These are phyloP conservation scores for Neonectria neomacrospora DNA, from an alignment of 2,329 filamentous ascomycete species.

Conservation along the genomic window DNA sequence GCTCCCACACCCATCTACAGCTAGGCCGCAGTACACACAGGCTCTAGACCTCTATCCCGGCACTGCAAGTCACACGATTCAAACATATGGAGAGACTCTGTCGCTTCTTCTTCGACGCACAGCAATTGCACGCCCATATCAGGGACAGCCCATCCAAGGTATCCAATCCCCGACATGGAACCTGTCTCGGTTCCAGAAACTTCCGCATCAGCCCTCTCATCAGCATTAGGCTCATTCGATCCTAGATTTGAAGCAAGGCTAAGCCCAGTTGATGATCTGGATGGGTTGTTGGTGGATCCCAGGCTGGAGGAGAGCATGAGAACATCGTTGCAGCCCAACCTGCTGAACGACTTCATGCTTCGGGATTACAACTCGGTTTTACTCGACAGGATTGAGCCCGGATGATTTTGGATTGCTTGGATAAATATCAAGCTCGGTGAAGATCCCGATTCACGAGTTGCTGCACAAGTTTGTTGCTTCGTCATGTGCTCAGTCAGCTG, in stretches of 20 bases:
- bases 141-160: slow-evolving; percentile 8
- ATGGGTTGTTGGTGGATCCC: slow-evolving; percentile 22
- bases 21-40: slow-evolving; percentile 9
- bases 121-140: slow-evolving; percentile 21
- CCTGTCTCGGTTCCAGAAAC: neutral
- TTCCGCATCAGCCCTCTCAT: neutral
- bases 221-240: slow-evolving; percentile 12
- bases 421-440: neutral
- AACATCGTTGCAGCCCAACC: neutral
- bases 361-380: slow-evolving; percentile 15
- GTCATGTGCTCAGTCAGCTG: neutral
- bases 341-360: slow-evolving; percentile 20
- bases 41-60: slow-evolving; percentile 2
- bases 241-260: slow-evolving; percentile 1
- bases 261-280: slow-evolving; percentile 14
- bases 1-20: neutral
- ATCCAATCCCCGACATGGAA: slow-evolving; percentile 4
- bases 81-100: slow-evolving; percentile 19
- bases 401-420: slow-evolving; percentile 7
- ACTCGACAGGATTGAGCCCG: slow-evolving; percentile 14
- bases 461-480: neutral
- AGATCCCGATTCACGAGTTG: neutral
- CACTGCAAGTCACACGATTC: neutral
- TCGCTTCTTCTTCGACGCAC: slow-evolving; percentile 13
- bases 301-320: neutral